Evolutionary conservation across 768 basidiomycete genomes (phyloP), one percentile per base, ranked within the genome.

Genomic region (Erythrobasidium yunnanense): DNA sequence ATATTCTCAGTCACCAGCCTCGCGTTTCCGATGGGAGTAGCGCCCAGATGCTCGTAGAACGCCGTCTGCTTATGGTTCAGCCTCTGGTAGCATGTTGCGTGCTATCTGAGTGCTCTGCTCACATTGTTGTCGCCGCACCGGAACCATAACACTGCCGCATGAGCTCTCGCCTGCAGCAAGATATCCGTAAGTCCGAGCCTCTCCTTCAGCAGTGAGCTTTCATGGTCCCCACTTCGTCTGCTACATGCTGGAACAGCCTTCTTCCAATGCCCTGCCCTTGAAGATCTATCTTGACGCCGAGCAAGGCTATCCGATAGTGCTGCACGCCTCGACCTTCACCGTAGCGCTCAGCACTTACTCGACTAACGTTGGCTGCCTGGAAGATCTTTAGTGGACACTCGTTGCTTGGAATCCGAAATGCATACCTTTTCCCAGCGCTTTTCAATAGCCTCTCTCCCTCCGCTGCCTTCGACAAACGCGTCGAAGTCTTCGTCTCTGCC

Each of bases 11-110:
- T 25, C 7, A 8, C 49, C 13, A 25, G 13, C 17, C 49, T 18
- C 15, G 35, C 6, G 42, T 22, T 46, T n/a, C 23, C 57, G 35
- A 62, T 13, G 25, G 25, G 46, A 33, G 42, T 11, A n/a, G 11
- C 46, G 35, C 57, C 57, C 17, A 62, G 35, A n/a, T 62, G 33
- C 42, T 62, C 57, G 45, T 62, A 62, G 23, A 46, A 62, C 17
- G 57, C 42, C 4, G 30, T 46, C 55, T 57, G 55, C 38, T 42
- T 11, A 42, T 42, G n/a, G 11, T 11, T 42, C 38, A 42, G 38
- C 38, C n/a, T n/a, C n/a, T n/a, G n/a, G n/a, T n/a, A n/a, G n/a
- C n/a, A n/a, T 11, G 38, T n/a, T n/a, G 38, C n/a, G 38, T 42
- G n/a, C 38, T 11, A 42, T 42, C 38, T 42, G 38, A 11, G n/a